phyloP scores from a whole-genome alignment of 108 stramenopile species.

The Ochromonas danica region DNA sequence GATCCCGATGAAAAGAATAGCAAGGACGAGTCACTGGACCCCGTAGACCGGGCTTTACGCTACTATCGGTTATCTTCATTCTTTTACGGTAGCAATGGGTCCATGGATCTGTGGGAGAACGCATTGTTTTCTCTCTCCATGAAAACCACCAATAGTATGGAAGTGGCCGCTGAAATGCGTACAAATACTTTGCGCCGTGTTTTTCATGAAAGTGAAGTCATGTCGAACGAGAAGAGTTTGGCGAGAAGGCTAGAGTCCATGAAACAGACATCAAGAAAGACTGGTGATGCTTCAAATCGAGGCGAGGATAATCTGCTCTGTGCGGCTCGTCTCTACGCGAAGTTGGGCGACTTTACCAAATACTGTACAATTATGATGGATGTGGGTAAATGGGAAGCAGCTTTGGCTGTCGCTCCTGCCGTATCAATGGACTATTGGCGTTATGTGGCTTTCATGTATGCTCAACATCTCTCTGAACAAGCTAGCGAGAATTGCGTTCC shows the following conservation, averaged over 20 bases:
- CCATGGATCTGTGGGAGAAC: slow-evolving; percentile 20
- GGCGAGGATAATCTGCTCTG: background rate
- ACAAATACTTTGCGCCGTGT: background rate
- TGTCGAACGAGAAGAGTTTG: no score
- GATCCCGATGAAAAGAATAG: no score
- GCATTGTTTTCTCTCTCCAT: background rate
- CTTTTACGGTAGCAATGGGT: background rate
- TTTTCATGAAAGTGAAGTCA: slow-evolving; percentile 10
- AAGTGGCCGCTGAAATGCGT: background rate
- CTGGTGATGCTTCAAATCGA: background rate
- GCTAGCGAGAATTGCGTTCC: background rate
- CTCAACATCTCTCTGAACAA: background rate
- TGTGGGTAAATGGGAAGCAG: slow-evolving; percentile 26
- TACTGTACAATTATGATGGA: slow-evolving; percentile 37
- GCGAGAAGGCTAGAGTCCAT: no score
- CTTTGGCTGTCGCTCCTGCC: slow-evolving; percentile 28
- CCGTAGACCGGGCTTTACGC: no score
- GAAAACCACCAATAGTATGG: background rate
- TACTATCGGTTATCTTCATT: background rate
- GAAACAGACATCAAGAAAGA: background rate
- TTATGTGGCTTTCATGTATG: background rate
- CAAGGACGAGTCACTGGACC: no score
- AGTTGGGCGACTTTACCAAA: slow-evolving; percentile 27
- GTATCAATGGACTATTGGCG: slow-evolving; percentile 36
- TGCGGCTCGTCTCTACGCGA: background rate